A percentile compares a stretch with the other conserved stretches of the same genome.
These are phyloP conservation scores for Albatrellus ellisii DNA, from an alignment of 768 basidiomycete species.

Conservation along the genomic window DNA sequence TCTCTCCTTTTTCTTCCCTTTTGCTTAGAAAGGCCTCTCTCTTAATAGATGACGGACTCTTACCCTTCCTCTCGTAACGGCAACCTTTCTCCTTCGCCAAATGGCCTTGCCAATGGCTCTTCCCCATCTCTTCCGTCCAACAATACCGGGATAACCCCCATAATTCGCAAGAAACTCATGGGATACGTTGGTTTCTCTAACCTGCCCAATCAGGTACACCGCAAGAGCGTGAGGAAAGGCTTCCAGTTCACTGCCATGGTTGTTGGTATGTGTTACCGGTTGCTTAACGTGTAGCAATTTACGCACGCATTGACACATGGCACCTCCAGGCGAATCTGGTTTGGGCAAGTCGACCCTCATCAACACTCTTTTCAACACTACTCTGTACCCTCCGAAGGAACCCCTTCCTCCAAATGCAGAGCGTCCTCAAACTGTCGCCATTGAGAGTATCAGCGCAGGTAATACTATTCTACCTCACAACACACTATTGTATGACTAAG, in stretches of 20 bases:
- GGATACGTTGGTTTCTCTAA: conserved; percentile 96
- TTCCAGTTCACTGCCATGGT: conserved; percentile 99
- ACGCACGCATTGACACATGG: conserved; percentile 7
- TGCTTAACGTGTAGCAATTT: conserved; percentile 4
- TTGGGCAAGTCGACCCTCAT: conserved; percentile 98
- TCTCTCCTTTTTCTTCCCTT: conserved; percentile 14
- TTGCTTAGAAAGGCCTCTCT: conserved; percentile 7
- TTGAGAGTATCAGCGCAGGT: conserved; percentile 99
- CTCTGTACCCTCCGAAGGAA: conserved; percentile 84
- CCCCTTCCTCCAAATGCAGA: conserved; percentile 78
- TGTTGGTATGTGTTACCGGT: conserved; percentile 60
- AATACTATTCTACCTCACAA: conserved; percentile 13
- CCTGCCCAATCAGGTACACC: conserved; percentile 97
- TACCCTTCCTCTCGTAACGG: conserved; percentile 57
- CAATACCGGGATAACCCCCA: conserved; percentile 20
- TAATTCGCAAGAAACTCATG: conserved; percentile 83
- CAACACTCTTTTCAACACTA: conserved; percentile 97
- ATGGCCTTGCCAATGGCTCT: conserved; percentile 49
- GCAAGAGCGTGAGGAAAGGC: conserved; percentile 95
- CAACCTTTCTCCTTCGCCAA: conserved; percentile 38
- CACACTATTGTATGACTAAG: background rate
- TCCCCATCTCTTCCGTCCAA: conserved; percentile 38
- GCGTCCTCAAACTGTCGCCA: conserved; percentile 84
- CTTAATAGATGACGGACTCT: conserved; percentile 57
- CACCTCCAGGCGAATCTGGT: conserved; percentile 98